phyloP scores from a whole-genome alignment of 192 early-diverging fungal genomes.

The Mortierella alpina region DNA sequence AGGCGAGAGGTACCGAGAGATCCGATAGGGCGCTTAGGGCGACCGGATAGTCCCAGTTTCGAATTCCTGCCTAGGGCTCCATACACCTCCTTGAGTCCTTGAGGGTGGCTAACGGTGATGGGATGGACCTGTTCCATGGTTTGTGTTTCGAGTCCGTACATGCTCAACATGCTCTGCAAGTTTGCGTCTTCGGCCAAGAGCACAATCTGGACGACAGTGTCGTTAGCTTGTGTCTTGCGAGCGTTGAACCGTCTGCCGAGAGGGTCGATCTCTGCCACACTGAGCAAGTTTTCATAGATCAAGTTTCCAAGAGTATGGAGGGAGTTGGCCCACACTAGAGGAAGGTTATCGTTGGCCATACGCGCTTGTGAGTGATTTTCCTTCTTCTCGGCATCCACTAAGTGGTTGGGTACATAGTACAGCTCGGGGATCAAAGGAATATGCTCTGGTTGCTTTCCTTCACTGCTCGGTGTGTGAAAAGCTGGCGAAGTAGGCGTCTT shows the following conservation, averaged over 20 bases:
- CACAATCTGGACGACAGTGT: constrained; percentile 82
- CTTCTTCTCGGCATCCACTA: constrained; percentile 75
- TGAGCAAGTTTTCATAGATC: constrained; percentile 80
- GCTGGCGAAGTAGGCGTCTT: constrained; percentile 52
- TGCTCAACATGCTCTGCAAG: constrained; percentile 75
- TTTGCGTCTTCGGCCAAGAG: constrained; percentile 78
- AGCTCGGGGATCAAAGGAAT: constrained; percentile 76
- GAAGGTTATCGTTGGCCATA: constrained; percentile 86
- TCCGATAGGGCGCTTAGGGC: constrained; percentile 83
- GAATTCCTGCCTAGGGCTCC: constrained; percentile 75
- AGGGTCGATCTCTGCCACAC: constrained; percentile 85
- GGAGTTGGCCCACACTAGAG: constrained; percentile 89
- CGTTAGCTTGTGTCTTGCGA: constrained; percentile 57
- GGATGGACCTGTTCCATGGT: constrained; percentile 76
- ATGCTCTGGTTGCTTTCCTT: constrained; percentile 51
- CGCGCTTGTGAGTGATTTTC: constrained; percentile 77
- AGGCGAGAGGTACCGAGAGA: constrained; percentile 82
- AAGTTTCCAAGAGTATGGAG: constrained; percentile 81
- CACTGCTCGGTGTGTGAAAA: constrained; percentile 28
- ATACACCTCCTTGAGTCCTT: constrained; percentile 83
- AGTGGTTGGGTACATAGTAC: constrained; percentile 83
- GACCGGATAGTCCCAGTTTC: constrained; percentile 82
- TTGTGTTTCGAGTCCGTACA: constrained; percentile 85
- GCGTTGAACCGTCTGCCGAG: constrained; percentile 77
- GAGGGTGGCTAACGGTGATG: constrained; percentile 77